Conservation (phyloP, 768 basidiomycete species). For the Leccinum incarnatum region DNA sequence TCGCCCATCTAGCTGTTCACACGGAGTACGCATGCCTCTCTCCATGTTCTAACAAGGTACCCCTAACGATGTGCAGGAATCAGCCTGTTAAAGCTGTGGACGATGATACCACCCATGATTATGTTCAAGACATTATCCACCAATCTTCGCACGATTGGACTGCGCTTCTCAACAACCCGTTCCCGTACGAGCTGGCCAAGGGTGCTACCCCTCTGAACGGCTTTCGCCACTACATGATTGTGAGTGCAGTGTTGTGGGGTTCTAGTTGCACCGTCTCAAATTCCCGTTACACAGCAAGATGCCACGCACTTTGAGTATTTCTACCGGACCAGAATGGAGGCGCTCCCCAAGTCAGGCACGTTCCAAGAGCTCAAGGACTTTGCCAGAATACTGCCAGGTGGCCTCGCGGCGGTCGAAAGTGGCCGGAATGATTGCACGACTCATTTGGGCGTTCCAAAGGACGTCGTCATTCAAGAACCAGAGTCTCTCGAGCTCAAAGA, state of each 20-base stretch:
- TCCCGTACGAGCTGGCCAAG: not conserved
- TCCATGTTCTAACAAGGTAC: too few species aligned
- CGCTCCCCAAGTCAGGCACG: not conserved
- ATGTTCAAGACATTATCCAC: not conserved
- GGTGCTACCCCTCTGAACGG: not conserved
- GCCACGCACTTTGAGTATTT: conserved; percentile 6
- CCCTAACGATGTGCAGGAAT: not conserved
- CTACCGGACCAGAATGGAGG: not conserved
- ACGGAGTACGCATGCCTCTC: not conserved
- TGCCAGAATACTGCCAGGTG: not conserved
- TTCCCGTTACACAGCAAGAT: not conserved
- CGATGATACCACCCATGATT: not conserved
- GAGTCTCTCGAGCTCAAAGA: not conserved
- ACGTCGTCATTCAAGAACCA: not conserved
- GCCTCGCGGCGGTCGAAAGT: not conserved
- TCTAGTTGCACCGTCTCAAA: not conserved
- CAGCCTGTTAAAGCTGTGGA: not conserved
- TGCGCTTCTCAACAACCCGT: not conserved
- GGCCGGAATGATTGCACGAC: not conserved
- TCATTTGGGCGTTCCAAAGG: not conserved
- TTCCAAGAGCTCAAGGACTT: conserved; percentile 2
- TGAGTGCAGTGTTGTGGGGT: not conserved
- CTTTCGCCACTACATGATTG: conserved; percentile 7
- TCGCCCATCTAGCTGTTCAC: not conserved
- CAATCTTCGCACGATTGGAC: not conserved